These are phyloP conservation scores for Penicillium polonicum DNA, from an alignment of 2,329 filamentous ascomycete species.

Conservation along the genomic window DNA sequence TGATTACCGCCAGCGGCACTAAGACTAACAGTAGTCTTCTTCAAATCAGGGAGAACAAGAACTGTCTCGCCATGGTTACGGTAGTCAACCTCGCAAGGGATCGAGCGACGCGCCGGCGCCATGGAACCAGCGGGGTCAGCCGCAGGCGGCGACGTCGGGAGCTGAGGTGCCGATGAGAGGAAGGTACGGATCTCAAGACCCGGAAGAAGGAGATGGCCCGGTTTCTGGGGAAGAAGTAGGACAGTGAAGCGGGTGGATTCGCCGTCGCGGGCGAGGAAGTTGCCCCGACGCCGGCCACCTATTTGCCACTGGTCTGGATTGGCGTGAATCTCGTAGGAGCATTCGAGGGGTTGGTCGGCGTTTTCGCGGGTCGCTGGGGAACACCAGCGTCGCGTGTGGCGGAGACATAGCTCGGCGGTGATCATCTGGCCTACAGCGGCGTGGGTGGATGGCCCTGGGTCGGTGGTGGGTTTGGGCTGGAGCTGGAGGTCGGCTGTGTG, in stretches of 20 bases:
- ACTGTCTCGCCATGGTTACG: constrained; percentile 75
- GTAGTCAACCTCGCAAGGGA: constrained; percentile 75
- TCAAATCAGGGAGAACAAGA: constrained; percentile 68
- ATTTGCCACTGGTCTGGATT: constrained; percentile 78
- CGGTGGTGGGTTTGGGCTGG: constrained; percentile 26
- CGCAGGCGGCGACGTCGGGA: constrained; percentile 20
- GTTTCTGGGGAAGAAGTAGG: constrained; percentile 74
- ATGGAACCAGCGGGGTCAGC: constrained; percentile 14
- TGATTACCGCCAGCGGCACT: constrained; percentile 60
- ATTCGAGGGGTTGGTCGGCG: constrained; percentile 60
- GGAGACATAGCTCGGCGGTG: constrained; percentile 50
- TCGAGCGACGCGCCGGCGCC: constrained; percentile 31
- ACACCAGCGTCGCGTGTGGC: constrained; percentile 57
- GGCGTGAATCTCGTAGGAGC: constrained; percentile 78
- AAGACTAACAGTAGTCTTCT: constrained; percentile 69
- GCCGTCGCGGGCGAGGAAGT: constrained; percentile 59
- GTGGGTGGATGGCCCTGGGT: constrained; percentile 29
- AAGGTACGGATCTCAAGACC: constrained; percentile 71
- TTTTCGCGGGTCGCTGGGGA: constrained; percentile 32
- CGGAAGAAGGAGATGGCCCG: constrained; percentile 76
- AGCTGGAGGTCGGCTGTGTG: constrained; percentile 62
- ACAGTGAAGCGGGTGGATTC: constrained; percentile 60
- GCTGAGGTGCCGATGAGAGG: constrained; percentile 41
- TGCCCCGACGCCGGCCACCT: constrained; percentile 75
- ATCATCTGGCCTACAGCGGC: constrained; percentile 50